Percentiles rank a stretch among this genome's conserved stretches.
Evolutionary conservation across 208 protist genomes (phyloP).

Genomic region (Entamoeba dispar): DNA sequence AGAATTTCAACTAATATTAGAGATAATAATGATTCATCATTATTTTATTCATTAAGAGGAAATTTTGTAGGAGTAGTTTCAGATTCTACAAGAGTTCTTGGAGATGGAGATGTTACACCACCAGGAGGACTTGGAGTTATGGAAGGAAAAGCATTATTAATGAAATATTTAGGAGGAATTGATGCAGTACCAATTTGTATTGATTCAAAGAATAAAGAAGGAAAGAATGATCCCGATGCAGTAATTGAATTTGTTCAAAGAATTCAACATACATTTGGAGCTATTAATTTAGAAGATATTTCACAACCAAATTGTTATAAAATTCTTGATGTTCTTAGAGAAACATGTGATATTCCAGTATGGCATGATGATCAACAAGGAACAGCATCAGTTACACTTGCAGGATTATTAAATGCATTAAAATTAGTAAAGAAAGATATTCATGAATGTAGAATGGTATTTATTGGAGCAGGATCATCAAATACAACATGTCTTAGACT

Average conservation of each 20-base stretch:
- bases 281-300: background rate
- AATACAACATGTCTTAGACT: background rate
- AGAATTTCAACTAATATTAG: background rate
- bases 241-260: background rate
- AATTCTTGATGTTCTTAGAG: background rate
- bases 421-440: background rate
- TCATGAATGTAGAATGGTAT: background rate
- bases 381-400: background rate
- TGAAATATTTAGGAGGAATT: background rate
- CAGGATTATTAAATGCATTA: background rate
- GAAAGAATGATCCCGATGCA: background rate
- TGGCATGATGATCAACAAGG: background rate
- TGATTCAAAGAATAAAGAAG: background rate
- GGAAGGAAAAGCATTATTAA: background rate
- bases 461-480: background rate
- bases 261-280: background rate
- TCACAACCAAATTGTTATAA: background rate
- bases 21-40: background rate
- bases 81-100: background rate
- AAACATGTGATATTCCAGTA: background rate
- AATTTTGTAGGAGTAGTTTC: background rate
- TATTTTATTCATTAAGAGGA: background rate
- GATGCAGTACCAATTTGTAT: background rate
- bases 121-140: background rate
- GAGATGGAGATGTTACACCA: background rate